Percentiles rank a stretch among this genome's conserved stretches.
Conservation (phyloP, 768 basidiomycete species). For the Russula dissimulans region DNA sequence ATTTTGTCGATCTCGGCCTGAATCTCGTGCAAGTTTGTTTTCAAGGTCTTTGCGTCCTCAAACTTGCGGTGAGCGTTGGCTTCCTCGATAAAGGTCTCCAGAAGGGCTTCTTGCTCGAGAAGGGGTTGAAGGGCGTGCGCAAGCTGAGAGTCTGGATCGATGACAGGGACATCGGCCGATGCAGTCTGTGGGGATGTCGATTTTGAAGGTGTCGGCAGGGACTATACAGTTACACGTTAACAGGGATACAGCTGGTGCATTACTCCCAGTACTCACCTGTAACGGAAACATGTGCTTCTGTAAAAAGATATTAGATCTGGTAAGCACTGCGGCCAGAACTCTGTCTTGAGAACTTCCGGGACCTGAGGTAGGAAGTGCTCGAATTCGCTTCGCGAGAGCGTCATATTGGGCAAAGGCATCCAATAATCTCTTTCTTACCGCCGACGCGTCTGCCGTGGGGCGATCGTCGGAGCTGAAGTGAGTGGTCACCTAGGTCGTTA, state of each 20-base stretch:
- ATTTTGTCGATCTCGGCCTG: conserved; percentile 73
- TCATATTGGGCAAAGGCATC: conserved; percentile 88
- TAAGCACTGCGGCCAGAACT: conserved; percentile 73
- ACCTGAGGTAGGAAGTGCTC: conserved; percentile 53
- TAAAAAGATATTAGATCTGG: conserved; percentile 69
- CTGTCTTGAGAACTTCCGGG: conserved; percentile 70
- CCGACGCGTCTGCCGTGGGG: conserved; percentile 57
- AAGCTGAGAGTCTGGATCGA: conserved; percentile 60
- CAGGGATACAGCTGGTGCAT: not conserved
- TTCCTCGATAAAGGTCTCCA: conserved; percentile 86
- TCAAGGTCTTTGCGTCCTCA: conserved; percentile 85
- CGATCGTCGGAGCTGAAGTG: conserved; percentile 34
- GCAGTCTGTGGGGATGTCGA: conserved; percentile 19
- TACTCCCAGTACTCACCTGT: conserved; percentile 40
- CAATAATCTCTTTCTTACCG: conserved; percentile 70
- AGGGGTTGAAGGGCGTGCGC: conserved; percentile 76
- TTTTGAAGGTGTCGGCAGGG: conserved; percentile 42
- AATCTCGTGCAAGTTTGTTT: conserved; percentile 74
- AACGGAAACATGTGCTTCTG: conserved; percentile 87
- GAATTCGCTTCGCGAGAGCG: conserved; percentile 76
- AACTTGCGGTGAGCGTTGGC: conserved; percentile 88
- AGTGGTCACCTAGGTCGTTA: conserved; percentile 25
- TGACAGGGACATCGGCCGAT: conserved; percentile 22
- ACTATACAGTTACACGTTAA: conserved; percentile 22
- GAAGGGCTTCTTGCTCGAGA: conserved; percentile 86